Evolutionary conservation across 495 filamentous ascomycete species (phyloP).

Genomic region (Astrocystis sublimbata): DNA sequence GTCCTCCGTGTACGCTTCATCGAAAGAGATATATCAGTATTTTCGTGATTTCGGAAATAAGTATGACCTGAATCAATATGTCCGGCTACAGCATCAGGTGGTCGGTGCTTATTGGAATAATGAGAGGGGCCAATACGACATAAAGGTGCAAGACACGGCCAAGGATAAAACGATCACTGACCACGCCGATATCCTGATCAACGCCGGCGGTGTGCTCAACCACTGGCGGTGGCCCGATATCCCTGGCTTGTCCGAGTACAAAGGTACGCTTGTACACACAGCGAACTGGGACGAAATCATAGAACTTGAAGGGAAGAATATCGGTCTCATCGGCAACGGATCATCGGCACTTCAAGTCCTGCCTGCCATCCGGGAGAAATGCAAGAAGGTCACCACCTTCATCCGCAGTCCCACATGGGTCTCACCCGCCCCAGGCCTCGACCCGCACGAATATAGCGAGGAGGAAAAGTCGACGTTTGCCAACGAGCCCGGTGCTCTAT

Average conservation of each 20-base stretch:
- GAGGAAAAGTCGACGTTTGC: conserved; percentile 37
- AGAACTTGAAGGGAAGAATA: conserved; percentile 48
- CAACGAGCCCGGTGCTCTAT: conserved; percentile 39
- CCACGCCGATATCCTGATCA: conserved; percentile 28
- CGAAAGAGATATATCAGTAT: conserved; percentile 36
- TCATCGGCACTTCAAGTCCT: conserved; percentile 53
- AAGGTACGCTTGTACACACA: conserved; percentile 50
- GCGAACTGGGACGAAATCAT: conserved; percentile 52
- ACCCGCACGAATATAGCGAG: conserved; percentile 35
- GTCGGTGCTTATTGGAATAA: conserved; percentile 33
- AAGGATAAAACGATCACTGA: conserved; percentile 24
- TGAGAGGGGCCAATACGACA: conserved; percentile 29
- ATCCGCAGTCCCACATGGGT: conserved; percentile 63
- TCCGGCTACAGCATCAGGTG: conserved; percentile 35
- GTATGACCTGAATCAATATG: conserved; percentile 34
- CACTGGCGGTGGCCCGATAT: conserved; percentile 53
- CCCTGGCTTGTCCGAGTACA: conserved; percentile 44
- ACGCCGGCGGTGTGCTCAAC: conserved; percentile 26
- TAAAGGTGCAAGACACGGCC: conserved; percentile 31
- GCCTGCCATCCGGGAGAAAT: conserved; percentile 46
- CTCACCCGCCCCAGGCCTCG: conserved; percentile 47
- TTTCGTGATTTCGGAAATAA: conserved; percentile 37
- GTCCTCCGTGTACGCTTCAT: conserved; percentile 37
- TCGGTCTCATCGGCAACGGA: conserved; percentile 42
- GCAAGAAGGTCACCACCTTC: conserved; percentile 34